Conservation (phyloP, 306 rosid genomes). For the Sicyos baderoa region DNA sequence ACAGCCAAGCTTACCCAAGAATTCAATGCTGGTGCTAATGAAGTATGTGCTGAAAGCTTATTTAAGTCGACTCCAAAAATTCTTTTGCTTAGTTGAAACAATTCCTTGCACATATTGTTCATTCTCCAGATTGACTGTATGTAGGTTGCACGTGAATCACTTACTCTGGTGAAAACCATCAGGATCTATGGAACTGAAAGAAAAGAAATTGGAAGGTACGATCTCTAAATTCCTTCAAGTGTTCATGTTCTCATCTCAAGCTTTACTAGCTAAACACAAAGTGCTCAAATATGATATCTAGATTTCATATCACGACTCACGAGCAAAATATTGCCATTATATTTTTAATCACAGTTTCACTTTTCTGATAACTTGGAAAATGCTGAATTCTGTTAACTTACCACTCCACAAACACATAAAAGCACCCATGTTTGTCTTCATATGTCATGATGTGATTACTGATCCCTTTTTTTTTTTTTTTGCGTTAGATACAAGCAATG, state of each 20-base stretch:
- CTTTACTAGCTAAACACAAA: not conserved
- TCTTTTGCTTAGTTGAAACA: slow-evolving; percentile 1
- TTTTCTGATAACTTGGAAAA: not conserved
- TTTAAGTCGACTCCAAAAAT: slow-evolving; percentile 20
- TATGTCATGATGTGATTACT: not conserved
- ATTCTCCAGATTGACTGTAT: slow-evolving; percentile 21
- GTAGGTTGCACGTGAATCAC: slow-evolving; percentile 66
- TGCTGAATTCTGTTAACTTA: not conserved
- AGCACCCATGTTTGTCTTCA: not conserved
- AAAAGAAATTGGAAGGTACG: slow-evolving; percentile 50
- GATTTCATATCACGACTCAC: not conserved
- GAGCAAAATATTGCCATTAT: not conserved
- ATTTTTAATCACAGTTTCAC: not conserved
- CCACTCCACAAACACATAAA: not conserved
- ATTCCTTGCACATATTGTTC: slow-evolving; percentile 10
- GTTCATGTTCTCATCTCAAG: slow-evolving; percentile 12
- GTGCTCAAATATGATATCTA: not conserved
- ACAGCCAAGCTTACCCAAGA: slow-evolving; percentile 61
- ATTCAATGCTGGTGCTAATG: slow-evolving; percentile 56
- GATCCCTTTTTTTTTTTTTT: slow-evolving; percentile 21
- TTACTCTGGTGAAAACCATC: slow-evolving; percentile 46
- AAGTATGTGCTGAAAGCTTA: slow-evolving; percentile 36
- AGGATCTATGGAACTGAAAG: slow-evolving; percentile 46
- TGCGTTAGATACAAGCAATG: slow-evolving; percentile 51
- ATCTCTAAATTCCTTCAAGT: slow-evolving; percentile 13